These are phyloP conservation scores for Discostella pseudostelligera DNA, from an alignment of 108 stramenopile genomes.

Conservation along the genomic window DNA sequence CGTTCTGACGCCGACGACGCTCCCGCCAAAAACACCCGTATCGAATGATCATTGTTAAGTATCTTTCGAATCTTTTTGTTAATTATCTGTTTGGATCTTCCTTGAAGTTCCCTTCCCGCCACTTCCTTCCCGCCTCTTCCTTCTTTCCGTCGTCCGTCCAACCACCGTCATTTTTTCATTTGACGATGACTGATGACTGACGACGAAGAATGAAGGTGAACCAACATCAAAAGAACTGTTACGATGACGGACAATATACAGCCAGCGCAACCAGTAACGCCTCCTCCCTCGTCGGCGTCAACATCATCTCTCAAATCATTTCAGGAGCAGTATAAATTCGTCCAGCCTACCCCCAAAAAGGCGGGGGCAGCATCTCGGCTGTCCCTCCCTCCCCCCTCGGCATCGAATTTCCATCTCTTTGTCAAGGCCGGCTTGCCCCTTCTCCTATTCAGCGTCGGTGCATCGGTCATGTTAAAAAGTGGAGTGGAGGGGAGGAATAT, in stretches of 20 bases:
- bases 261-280: constrained; percentile 2
- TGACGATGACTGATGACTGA: no score
- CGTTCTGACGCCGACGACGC: no score
- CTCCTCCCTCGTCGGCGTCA: constrained; percentile 1
- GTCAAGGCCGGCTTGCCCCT: constrained; percentile 78
- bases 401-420: constrained; percentile 53
- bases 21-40: no score
- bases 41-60: no score
- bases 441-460: constrained; percentile 77
- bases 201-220: no score
- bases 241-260: constrained; percentile 7
- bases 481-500: constrained; percentile 83
- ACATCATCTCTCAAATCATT: constrained; percentile 11
- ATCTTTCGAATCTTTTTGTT: no score
- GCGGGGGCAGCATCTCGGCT: background rate
- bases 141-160: no score
- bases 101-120: no score
- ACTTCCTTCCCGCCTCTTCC: no score
- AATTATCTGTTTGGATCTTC: no score
- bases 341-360: constrained; percentile 11
- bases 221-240: no score
- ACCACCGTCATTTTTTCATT: no score
- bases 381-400: constrained; percentile 18
- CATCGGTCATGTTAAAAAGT: constrained; percentile 73
- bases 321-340: constrained; percentile 30